Evolutionary conservation across 2,329 filamentous ascomycete species (phyloP).

Genomic region (Diplodia scrobiculata): DNA sequence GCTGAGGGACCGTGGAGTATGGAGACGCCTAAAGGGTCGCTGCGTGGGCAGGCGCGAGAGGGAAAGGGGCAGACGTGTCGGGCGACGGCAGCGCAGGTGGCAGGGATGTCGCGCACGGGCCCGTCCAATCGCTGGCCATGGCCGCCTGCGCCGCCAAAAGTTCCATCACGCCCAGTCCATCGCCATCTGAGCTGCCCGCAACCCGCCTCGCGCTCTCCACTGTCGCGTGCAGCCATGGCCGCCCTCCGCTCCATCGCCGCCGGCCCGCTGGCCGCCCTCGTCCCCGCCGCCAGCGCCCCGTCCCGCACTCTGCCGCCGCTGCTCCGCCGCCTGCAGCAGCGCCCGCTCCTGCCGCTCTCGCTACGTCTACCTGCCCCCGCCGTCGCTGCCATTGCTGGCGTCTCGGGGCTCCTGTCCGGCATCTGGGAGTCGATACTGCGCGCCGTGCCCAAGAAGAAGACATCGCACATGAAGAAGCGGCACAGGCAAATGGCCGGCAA

Average conservation of each 20-base stretch:
- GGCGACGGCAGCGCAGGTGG: conserved; percentile 16
- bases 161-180: conserved; percentile 48
- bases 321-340: conserved; percentile 50
- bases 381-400: conserved; percentile 44
- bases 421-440: conserved; percentile 92
- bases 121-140: background rate
- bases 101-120: conserved; percentile 23
- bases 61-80: conserved; percentile 28
- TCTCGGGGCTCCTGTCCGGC: conserved; percentile 65
- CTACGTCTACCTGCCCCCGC: conserved; percentile 60
- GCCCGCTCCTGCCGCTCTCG: conserved; percentile 60
- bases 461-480: conserved; percentile 92
- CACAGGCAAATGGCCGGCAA: conserved; percentile 95
- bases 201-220: background rate
- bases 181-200: conserved; percentile 49
- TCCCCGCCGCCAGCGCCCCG: conserved; percentile 37
- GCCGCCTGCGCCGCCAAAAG: conserved; percentile 36
- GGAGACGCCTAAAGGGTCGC: conserved; percentile 28
- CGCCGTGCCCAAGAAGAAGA: conserved; percentile 98
- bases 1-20: conserved; percentile 31
- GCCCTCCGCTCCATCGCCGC: conserved; percentile 8
- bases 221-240: conserved; percentile 21
- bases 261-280: conserved; percentile 27
- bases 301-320: conserved; percentile 41
- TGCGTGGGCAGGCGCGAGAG: conserved; percentile 28